Evolutionary conservation across 1,284 basidiomycete species (phyloP).

Genomic region (Takashimella tepidaria): DNA sequence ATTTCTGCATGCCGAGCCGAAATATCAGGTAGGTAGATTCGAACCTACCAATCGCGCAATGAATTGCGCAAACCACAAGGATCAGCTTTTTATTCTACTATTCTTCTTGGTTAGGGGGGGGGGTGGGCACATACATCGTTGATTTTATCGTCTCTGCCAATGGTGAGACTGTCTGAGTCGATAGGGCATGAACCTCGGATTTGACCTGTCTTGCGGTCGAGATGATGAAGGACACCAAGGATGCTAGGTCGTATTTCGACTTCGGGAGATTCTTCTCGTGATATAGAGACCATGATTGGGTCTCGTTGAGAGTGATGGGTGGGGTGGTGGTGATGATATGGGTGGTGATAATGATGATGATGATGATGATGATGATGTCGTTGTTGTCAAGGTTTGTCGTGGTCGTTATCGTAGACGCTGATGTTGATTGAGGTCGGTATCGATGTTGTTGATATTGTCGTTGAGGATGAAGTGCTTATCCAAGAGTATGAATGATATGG

Average conservation of each 20-base stretch:
- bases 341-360: neutral
- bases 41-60: slow-evolving; percentile 29
- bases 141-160: slow-evolving; percentile 36
- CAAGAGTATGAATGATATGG: too few relatives aligned
- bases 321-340: neutral
- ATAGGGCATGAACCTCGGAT: slow-evolving; percentile 31
- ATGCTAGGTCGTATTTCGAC: neutral
- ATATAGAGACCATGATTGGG: neutral
- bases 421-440: neutral
- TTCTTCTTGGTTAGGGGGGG: too few relatives aligned
- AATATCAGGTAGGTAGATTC: slow-evolving; percentile 44
- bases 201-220: slow-evolving; percentile 29
- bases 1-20: slow-evolving; percentile 45
- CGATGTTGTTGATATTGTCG: neutral
- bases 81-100: neutral
- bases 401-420: neutral
- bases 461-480: too few relatives aligned
- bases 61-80: slow-evolving; percentile 1
- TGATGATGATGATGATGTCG: neutral
- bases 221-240: slow-evolving; percentile 30
- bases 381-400: neutral
- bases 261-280: neutral
- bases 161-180: slow-evolving; percentile 32
- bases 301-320: neutral
- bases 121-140: slow-evolving; percentile 32